These are phyloP conservation scores for Boletus bicolor DNA, from an alignment of 768 basidiomycete genomes.

Conservation along the genomic window DNA sequence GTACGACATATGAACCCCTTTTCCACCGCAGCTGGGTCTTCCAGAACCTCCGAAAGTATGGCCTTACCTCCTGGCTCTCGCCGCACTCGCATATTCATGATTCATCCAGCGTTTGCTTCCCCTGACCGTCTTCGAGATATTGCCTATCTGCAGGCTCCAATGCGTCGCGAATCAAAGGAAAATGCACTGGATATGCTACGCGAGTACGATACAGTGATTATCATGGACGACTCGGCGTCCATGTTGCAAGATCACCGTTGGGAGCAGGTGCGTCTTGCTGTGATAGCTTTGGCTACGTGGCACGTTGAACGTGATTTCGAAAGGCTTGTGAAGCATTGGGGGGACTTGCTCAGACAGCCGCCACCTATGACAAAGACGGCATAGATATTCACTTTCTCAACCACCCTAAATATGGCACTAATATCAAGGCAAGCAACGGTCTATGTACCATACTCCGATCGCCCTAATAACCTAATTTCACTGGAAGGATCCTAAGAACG, in stretches of 20 bases:
- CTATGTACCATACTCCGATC: not conserved
- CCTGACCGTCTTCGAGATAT: slow-evolving; percentile 17
- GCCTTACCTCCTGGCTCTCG: slow-evolving; percentile 16
- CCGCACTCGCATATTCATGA: slow-evolving; percentile 23
- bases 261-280: slow-evolving; percentile 40
- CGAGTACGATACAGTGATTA: slow-evolving; percentile 53
- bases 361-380: slow-evolving; percentile 53
- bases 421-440: slow-evolving; percentile 37
- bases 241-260: slow-evolving; percentile 47
- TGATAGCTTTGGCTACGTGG: not conserved
- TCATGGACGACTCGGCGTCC: slow-evolving; percentile 61
- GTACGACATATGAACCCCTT: not conserved
- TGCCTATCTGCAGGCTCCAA: slow-evolving; percentile 24
- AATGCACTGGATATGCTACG: slow-evolving; percentile 35
- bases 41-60: slow-evolving; percentile 17
- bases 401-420: slow-evolving; percentile 27
- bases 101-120: slow-evolving; percentile 20
- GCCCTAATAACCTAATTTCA: not conserved
- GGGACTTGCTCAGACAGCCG: slow-evolving; percentile 46
- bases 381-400: slow-evolving; percentile 66
- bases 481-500: slow-evolving; percentile 34
- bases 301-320: not conserved
- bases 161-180: slow-evolving; percentile 28
- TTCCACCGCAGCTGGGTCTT: slow-evolving; percentile 5
- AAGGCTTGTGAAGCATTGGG: slow-evolving; percentile 31